These are phyloP conservation scores for Apophysomyces variabilis DNA, from an alignment of 371 early-diverging fungal genomes.

Conservation along the genomic window DNA sequence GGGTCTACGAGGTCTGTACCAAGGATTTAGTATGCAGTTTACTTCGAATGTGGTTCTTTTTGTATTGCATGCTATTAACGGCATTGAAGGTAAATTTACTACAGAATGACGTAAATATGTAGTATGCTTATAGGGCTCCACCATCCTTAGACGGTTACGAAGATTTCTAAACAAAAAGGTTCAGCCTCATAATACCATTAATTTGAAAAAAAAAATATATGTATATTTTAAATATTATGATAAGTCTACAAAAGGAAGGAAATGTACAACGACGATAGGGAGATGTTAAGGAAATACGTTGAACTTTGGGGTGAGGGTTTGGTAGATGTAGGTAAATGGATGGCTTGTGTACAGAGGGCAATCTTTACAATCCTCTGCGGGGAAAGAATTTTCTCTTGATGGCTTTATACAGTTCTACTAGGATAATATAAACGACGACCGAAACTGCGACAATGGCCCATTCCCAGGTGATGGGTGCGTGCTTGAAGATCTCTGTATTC, in stretches of 20 bases:
- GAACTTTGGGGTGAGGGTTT: neutral
- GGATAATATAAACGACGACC: constrained; percentile 57
- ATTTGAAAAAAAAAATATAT: neutral
- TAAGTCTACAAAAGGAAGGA: neutral
- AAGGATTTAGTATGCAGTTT: constrained; percentile 76
- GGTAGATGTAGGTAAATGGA: neutral
- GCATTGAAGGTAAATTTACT: constrained; percentile 52
- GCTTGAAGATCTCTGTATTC: constrained; percentile 72
- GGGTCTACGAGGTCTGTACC: constrained; percentile 78
- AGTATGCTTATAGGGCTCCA: neutral
- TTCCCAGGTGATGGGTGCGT: constrained; percentile 71
- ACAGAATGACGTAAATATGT: too few relatives aligned
- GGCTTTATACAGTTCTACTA: constrained; percentile 64
- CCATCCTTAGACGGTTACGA: constrained; percentile 25
- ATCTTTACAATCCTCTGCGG: neutral
- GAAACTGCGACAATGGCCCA: constrained; percentile 74
- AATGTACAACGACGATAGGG: constrained; percentile 8
- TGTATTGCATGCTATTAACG: constrained; percentile 59
- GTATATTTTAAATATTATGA: neutral
- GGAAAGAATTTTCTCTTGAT: constrained; percentile 34
- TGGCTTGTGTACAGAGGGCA: neutral
- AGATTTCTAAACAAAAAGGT: constrained; percentile 22
- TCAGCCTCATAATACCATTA: neutral
- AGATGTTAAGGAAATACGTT: neutral
- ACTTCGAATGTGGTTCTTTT: constrained; percentile 69